phyloP scores from a whole-genome alignment of 768 basidiomycete genomes.

The Leccinum subtestaceum region DNA sequence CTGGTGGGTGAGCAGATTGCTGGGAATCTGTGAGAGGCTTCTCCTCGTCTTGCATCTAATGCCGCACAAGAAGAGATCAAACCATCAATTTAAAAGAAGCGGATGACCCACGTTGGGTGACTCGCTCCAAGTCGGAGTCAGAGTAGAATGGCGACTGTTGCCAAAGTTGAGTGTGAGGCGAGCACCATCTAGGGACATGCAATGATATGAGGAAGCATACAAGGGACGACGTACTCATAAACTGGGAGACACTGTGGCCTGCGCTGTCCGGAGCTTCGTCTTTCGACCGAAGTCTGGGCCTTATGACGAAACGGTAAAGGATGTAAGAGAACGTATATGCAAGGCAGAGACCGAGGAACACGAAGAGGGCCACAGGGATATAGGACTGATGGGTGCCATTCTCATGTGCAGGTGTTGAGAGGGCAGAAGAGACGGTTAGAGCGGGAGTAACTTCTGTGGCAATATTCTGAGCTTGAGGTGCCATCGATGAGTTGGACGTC shows the following conservation, averaged over 20 bases:
- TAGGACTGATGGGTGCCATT: constrained; percentile 2
- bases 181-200: constrained; percentile 16
- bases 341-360: constrained; percentile 28
- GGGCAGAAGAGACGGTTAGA: constrained; percentile 1
- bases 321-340: constrained; percentile 26
- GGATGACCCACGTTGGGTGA: constrained; percentile 15
- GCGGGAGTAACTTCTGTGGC: background rate
- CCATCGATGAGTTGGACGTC: constrained; percentile 17
- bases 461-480: constrained; percentile 18
- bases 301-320: constrained; percentile 26
- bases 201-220: background rate
- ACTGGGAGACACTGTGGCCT: constrained; percentile 23
- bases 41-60: constrained; percentile 17
- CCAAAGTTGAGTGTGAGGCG: constrained; percentile 26
- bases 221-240: constrained; percentile 25
- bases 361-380: constrained; percentile 19
- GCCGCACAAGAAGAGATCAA: background rate
- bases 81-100: background rate
- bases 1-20: background rate
- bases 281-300: constrained; percentile 12
- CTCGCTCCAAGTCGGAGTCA: background rate
- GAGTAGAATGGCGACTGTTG: constrained; percentile 1
- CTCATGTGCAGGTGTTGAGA: constrained; percentile 2
- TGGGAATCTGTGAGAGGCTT: constrained; percentile 16
- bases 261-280: constrained; percentile 16